phyloP scores from a whole-genome alignment of 1,284 basidiomycete species.

The Malassezia yamatoensis region DNA sequence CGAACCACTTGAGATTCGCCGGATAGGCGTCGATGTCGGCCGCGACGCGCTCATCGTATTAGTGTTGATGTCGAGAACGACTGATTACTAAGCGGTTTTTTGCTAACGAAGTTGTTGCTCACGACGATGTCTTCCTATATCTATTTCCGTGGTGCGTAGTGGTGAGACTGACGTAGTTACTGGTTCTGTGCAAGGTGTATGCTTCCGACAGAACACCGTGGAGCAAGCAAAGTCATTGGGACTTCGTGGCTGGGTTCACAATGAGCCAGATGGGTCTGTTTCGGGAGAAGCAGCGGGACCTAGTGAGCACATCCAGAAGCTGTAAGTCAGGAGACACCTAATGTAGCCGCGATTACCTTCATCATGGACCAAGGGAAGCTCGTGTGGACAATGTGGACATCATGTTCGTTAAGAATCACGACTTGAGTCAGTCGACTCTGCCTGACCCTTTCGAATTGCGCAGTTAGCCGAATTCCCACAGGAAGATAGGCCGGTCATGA shows the following conservation, averaged over 20 bases:
- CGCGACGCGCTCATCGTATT: conserved; percentile 23
- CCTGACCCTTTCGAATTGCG: conserved; percentile 16
- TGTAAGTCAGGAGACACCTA: conserved; percentile 8
- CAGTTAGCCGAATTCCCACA: not conserved
- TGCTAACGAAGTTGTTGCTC: not conserved
- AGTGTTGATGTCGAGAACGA: conserved; percentile 2
- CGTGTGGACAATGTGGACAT: conserved; percentile 18
- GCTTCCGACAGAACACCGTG: conserved; percentile 15
- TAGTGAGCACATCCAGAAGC: conserved; percentile 11
- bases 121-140: conserved; percentile 15
- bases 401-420: conserved; percentile 18
- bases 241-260: conserved; percentile 18
- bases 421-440: conserved; percentile 11
- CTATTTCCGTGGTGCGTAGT: conserved; percentile 16
- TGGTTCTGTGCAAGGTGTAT: conserved; percentile 16
- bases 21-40: conserved; percentile 60
- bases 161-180: conserved; percentile 1
- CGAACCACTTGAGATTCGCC: conserved; percentile 80
- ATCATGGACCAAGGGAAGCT: conserved; percentile 7
- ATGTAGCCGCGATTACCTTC: conserved; percentile 14
- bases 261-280: conserved; percentile 17
- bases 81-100: conserved; percentile 3
- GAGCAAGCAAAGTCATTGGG: conserved; percentile 10
- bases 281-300: conserved; percentile 16
- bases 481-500: not conserved